Conservation (phyloP, 768 basidiomycete species). For the Auricularia cornea region DNA sequence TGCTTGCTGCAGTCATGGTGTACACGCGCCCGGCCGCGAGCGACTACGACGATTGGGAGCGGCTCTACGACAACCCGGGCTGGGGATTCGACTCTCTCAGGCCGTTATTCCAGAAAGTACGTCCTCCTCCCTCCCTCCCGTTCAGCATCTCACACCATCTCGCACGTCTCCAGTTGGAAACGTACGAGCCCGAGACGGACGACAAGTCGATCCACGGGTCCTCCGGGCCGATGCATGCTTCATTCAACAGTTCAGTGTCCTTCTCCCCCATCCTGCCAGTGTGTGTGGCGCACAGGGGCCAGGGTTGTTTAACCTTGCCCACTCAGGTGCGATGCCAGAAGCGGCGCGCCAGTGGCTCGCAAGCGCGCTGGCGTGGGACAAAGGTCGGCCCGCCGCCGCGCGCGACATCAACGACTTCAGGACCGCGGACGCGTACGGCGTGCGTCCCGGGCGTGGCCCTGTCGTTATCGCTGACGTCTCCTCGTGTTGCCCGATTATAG, state of each 20-base stretch:
- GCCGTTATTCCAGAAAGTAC: constrained; percentile 50
- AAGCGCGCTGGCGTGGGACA: not conserved
- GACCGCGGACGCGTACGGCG: not conserved
- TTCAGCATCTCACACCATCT: not conserved
- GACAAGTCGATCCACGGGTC: not conserved
- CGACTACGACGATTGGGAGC: constrained; percentile 60
- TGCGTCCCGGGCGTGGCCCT: not conserved
- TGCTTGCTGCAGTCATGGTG: constrained; percentile 32
- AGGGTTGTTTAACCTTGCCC: too few species aligned
- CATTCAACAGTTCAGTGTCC: not conserved
- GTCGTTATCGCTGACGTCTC: not conserved
- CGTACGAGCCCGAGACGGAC: not conserved
- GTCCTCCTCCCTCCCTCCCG: not conserved
- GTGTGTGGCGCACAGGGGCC: too few species aligned
- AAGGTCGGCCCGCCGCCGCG: not conserved
- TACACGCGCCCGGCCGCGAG: constrained; percentile 53
- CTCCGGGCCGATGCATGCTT: not conserved
- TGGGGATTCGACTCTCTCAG: constrained; percentile 54
- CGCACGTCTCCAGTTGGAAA: too few species aligned
- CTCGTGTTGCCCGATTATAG: not conserved
- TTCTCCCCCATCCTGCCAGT: too few species aligned
- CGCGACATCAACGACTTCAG: not conserved
- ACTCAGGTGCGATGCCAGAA: not conserved
- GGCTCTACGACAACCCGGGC: constrained; percentile 41
- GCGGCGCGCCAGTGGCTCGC: not conserved